Evolutionary conservation across 148 eudicot species (phyloP).

Genomic region (Camellia granthamiana): DNA sequence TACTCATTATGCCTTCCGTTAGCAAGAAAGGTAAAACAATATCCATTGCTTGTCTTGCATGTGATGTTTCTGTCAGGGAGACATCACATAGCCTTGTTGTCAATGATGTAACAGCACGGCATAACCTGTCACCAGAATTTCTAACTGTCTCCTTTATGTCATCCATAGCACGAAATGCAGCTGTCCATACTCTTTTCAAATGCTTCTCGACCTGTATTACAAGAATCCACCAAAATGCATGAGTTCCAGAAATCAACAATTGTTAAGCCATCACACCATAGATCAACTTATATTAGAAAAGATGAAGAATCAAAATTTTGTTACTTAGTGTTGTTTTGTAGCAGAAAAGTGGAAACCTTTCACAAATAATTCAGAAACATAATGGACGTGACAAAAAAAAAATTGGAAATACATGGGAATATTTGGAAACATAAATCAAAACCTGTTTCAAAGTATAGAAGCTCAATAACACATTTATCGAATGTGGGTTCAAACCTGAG

Average conservation of each 20-base stretch:
- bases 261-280: not conserved
- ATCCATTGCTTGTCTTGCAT: conserved; percentile 76
- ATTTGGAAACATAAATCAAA: not conserved
- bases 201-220: conserved; percentile 65
- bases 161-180: conserved; percentile 99
- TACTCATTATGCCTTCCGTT: conserved; percentile 93
- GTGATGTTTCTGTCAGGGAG: conserved; percentile 70
- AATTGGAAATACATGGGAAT: not conserved
- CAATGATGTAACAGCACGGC: conserved; percentile 73
- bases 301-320: not conserved
- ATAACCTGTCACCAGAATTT: conserved; percentile 85
- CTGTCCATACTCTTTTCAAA: conserved; percentile 68
- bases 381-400: not conserved
- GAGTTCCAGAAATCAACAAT: not conserved
- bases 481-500: too few species aligned
- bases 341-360: not conserved
- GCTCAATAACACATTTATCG: not conserved
- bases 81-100: conserved; percentile 88
- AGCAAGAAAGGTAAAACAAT: conserved; percentile 83
- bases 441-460: not conserved
- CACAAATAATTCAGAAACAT: not conserved
- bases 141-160: conserved; percentile 97
- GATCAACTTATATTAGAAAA: not conserved
- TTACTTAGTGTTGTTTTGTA: not conserved
- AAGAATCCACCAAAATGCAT: not conserved